Base-by-base conservation (phyloP, 2,329 filamentous ascomycete species). In the Fusarium metavorans region DNA sequence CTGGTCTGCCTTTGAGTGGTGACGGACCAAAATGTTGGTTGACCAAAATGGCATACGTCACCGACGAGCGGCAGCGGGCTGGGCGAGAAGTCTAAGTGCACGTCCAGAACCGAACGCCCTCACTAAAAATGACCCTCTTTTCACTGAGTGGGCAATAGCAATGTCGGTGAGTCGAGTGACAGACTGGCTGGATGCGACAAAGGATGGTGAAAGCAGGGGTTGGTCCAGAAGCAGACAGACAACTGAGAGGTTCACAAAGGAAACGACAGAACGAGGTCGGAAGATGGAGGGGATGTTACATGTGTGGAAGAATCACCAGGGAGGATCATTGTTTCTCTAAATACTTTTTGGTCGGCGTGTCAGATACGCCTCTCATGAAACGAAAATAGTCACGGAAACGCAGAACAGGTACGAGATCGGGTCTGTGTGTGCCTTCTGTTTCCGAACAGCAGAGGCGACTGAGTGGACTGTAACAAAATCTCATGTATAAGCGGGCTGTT, bases 11-110 rank as follows among this genome's bases (percentile, higher is more conserved):
- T 35, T 57, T 73, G 72, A 73, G 66, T 77, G 73, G 70, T 77
- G 68, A 76, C 65, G 67, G 70, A 35, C 67, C 68, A 56, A 60
- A 63, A 30, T 71, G 62, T 52, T 66, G 62, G 57, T 68, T 50
- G 56, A 60, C 62, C 20, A 35, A 48, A 58, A 68, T 77, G 66
- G 71, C 66, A 70, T 78, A 78, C 77, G 77, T 78, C 77, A 78
- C 77, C 66, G 61, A 64, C 54, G 62, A 62, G 65, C 48, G 63
- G 64, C 43, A 63, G 66, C 67, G 70, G 75, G 68, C 65, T 77
- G 77, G 75, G 74, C 69, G 54, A 73, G 70, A 78, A 75, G 75
- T 73, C 74, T 73, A 78, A 77, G 69, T 68, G 39, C 48, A 39
- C 66, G 57, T 72, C 66, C 56, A 65, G 64, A 75, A 64, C 66